Percentiles rank a stretch among this genome's conserved stretches.
Conservation (phyloP, 208 protist genomes). For the Acanthamoeba rhysodes region DNA sequence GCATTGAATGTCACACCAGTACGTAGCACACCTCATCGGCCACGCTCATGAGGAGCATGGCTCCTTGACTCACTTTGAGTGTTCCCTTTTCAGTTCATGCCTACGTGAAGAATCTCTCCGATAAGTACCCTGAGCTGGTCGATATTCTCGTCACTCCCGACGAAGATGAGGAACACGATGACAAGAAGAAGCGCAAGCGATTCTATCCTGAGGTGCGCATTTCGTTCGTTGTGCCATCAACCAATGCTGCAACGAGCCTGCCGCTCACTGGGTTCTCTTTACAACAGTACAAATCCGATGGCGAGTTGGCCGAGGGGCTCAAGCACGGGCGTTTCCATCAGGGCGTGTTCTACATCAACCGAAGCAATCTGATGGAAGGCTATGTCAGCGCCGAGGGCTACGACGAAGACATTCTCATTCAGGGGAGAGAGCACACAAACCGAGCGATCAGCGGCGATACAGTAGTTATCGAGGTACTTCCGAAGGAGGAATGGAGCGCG, state of each 20-base stretch:
- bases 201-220: slow-evolving; percentile 14
- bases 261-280: neutral
- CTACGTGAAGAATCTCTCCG: slow-evolving; percentile 68
- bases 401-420: slow-evolving; percentile 55
- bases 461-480: slow-evolving; percentile 83
- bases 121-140: slow-evolving; percentile 74
- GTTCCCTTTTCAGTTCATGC: neutral
- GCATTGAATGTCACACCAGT: slow-evolving; percentile 42
- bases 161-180: slow-evolving; percentile 6
- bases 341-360: slow-evolving; percentile 64
- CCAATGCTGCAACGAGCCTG: too few relatives aligned
- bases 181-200: slow-evolving; percentile 54
- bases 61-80: neutral
- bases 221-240: neutral
- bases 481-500: slow-evolving; percentile 81
- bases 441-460: slow-evolving; percentile 78
- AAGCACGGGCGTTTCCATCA: slow-evolving; percentile 67
- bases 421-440: slow-evolving; percentile 45
- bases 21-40: neutral
- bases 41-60: neutral
- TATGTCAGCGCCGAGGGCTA: slow-evolving; percentile 49
- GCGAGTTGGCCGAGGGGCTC: slow-evolving; percentile 67
- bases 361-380: slow-evolving; percentile 69
- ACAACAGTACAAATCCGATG: slow-evolving; percentile 49
- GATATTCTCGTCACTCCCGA: slow-evolving; percentile 71